Evolutionary conservation across 495 filamentous ascomycete genomes (phyloP), one percentile per base, ranked within the genome.

Genomic region (Podospora anserina): DNA sequence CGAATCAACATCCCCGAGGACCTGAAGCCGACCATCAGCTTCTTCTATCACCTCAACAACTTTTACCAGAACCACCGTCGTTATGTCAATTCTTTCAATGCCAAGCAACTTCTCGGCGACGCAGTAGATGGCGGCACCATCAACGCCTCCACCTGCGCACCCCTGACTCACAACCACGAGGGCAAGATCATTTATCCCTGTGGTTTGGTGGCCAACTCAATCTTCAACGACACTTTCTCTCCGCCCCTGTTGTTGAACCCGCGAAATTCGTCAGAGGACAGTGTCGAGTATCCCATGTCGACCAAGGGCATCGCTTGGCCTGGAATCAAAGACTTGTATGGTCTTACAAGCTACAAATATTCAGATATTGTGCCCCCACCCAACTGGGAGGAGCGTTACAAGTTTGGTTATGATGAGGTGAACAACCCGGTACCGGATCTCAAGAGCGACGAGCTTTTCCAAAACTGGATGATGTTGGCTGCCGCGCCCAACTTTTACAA

Each of bases 61-160:
- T 99, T 99, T 82, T 99, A 98, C 82, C 95, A 99, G 77, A 99
- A 99, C 78, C 95, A 99, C 76, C 90, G 95, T 66, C 90, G 94
- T 78, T 99, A 99, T 70, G 94, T 97, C 55, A 89, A 91, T 71
- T 97, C 93, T 1, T 87, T 96, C 68, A 90, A 94, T 73, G 84
- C 88, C 65, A 84, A 91, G 70, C 95, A 99, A 78, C 80, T 99
- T 32, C 86, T 89, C 61, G 95, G 94, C 63, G 82, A 89, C 9
- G 86, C 86, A 13, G 83, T 91, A 34, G 81, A 82, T 27, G 85
- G 84, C 66, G 61, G 67, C 32, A 85, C 85, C 15, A 90, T 99
- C 72, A 80, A 87, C 59, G 78, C 78, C 23, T 87, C 90, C 39
- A 82, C 85, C 60, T 99, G 95, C 79, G 85, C 90, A 55, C 95